Evolutionary conservation across 2,329 filamentous ascomycete genomes (phyloP), one percentile per base, ranked within the genome.

Genomic region (Alternaria brassicae): DNA sequence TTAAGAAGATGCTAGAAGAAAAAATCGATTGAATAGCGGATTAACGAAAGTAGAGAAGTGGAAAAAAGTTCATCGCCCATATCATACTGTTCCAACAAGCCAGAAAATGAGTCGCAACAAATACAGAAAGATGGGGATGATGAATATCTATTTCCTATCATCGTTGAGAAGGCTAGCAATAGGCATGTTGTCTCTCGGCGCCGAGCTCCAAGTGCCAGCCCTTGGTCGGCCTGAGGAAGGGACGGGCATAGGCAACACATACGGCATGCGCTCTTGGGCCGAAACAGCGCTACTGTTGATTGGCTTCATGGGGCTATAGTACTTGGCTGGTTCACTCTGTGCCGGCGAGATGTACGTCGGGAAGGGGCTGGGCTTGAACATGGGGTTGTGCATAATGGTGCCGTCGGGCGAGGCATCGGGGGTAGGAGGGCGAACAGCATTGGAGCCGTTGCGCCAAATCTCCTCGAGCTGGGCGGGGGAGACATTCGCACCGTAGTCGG

Each of bases 401-500:
- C 76, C 72, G 60, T 78, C 75, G 17, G 77, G 77, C 28, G 77
- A 78, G 28, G 72, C 72, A 41, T 77, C 77, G 4, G 77, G 77
- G 10, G 77, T 79, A 21, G 75, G 76, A 53, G 75, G 76, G 51
- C 72, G 77, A 15, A 75, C 68, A 36, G 66, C 67, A 39, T 61
- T 69, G 54, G 71, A 70, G 39, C 74, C 70, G 44, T 62, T 67
- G 60, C 75, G 75, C 88, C 89, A 92, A n/a, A 88, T 87, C 72
- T 89, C 88, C 78, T 92, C 90, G 19, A 92, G 82, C 32, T 87
- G 81, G 13, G 83, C 81, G 1, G 89, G 86, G 48, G 86, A 88
- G 2, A 83, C 83, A 32, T 87, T 85, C 13, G 81, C 77, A 53
- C 90, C 90, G 71, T 93, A 93, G 69, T 92, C 89, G 25, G 85